These are phyloP conservation scores for Puccinia polysora DNA, from an alignment of 1,284 basidiomycete species.

Conservation along the genomic window DNA sequence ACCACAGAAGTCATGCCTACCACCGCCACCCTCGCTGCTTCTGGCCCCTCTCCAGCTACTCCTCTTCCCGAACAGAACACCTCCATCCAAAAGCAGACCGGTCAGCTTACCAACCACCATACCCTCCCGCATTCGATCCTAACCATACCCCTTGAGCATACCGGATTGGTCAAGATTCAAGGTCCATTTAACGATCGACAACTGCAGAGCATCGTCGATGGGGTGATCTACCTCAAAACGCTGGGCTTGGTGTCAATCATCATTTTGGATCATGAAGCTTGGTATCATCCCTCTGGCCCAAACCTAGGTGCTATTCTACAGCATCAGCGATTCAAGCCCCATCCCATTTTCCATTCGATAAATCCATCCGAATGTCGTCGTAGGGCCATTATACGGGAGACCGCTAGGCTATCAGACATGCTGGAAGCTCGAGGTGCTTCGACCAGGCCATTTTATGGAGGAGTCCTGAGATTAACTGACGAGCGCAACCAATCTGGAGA, in stretches of 20 bases:
- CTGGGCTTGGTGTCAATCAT: constrained; percentile 92
- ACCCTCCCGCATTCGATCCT: constrained; percentile 71
- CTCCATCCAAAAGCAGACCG: background rate
- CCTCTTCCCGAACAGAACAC: constrained; percentile 53
- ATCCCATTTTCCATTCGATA: background rate
- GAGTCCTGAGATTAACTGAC: constrained; percentile 70
- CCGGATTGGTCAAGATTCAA: constrained; percentile 93
- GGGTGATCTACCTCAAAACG: constrained; percentile 90
- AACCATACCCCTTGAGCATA: constrained; percentile 72
- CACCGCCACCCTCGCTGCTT: constrained; percentile 46
- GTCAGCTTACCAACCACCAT: constrained; percentile 55
- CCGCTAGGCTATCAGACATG: constrained; percentile 63
- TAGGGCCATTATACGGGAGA: constrained; percentile 61
- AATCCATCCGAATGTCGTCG: constrained; percentile 21
- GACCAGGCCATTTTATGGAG: constrained; percentile 78
- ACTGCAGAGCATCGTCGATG: constrained; percentile 84
- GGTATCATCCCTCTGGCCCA: constrained; percentile 53
- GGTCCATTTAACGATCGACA: constrained; percentile 95
- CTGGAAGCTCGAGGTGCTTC: constrained; percentile 78
- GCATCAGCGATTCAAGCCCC: background rate
- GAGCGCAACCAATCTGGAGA: constrained; percentile 62
- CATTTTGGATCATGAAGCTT: constrained; percentile 81
- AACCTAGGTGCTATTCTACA: constrained; percentile 2
- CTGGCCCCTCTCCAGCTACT: constrained; percentile 46
- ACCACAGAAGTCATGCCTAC: constrained; percentile 49